Evolutionary conservation across 345 rosid genomes (phyloP).

Genomic region (Eucalyptus polybractea): DNA sequence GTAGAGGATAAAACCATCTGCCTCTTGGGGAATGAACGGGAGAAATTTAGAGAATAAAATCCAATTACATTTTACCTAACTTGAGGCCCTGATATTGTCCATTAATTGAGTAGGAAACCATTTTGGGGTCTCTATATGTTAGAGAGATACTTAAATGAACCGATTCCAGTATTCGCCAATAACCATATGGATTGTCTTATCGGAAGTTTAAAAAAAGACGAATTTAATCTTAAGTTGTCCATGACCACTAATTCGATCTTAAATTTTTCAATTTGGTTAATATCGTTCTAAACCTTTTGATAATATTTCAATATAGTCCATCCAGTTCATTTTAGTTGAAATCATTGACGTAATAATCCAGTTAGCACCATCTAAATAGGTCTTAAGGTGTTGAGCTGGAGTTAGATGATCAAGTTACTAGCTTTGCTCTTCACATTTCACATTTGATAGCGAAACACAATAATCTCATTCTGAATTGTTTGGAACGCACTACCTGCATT

Average conservation of each 20-base stretch:
- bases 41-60: neutral
- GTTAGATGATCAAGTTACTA: too few relatives aligned
- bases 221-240: too few relatives aligned
- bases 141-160: neutral
- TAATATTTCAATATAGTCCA: too few relatives aligned
- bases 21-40: neutral
- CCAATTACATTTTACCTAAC: too few relatives aligned
- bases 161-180: neutral
- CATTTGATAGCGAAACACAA: neutral
- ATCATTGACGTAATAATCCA: too few relatives aligned
- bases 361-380: neutral
- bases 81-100: neutral
- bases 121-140: neutral
- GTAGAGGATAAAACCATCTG: neutral
- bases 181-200: neutral
- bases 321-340: rapidly evolving
- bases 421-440: too few relatives aligned
- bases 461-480: too few relatives aligned
- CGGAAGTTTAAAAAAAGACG: too few relatives aligned
- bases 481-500: too few relatives aligned
- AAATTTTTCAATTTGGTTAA: too few relatives aligned
- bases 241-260: rapidly evolving
- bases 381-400: too few relatives aligned
- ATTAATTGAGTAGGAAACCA: neutral
- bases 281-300: too few relatives aligned